These are phyloP conservation scores for Sesbania bispinosa DNA, from an alignment of 306 rosid species.

Conservation along the genomic window DNA sequence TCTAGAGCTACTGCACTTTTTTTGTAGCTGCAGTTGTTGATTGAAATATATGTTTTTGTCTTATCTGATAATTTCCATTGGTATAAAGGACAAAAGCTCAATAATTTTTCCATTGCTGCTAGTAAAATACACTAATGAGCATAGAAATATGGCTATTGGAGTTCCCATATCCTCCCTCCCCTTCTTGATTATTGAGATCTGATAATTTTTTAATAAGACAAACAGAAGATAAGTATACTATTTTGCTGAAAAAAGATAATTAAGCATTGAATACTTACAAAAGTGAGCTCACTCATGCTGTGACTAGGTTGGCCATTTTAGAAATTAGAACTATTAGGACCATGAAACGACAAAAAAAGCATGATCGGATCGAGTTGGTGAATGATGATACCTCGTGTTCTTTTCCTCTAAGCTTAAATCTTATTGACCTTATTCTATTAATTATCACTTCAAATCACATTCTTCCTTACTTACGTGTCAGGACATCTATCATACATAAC, in stretches of 20 bases:
- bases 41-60: slow-evolving; percentile 27
- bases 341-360: slow-evolving; percentile 38
- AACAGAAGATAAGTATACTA: neutral
- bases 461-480: slow-evolving; percentile 51
- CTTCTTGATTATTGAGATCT: slow-evolving; percentile 31
- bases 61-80: slow-evolving; percentile 20
- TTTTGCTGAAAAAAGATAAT: neutral
- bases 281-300: slow-evolving; percentile 16
- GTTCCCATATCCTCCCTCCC: neutral
- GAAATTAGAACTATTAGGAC: slow-evolving; percentile 23
- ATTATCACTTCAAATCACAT: slow-evolving; percentile 30
- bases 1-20: slow-evolving; percentile 22
- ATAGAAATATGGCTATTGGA: neutral
- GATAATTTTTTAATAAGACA: neutral
- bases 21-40: slow-evolving; percentile 21
- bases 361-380: slow-evolving; percentile 50
- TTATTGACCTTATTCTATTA: neutral
- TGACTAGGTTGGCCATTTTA: slow-evolving; percentile 28
- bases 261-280: slow-evolving; percentile 18
- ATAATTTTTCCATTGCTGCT: neutral
- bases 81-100: slow-evolving; percentile 31
- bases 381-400: slow-evolving; percentile 28
- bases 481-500: slow-evolving; percentile 41
- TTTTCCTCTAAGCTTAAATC: neutral
- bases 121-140: neutral